Evolutionary conservation across 495 filamentous ascomycete species (phyloP).

Genomic region (Usnea hakonensis): DNA sequence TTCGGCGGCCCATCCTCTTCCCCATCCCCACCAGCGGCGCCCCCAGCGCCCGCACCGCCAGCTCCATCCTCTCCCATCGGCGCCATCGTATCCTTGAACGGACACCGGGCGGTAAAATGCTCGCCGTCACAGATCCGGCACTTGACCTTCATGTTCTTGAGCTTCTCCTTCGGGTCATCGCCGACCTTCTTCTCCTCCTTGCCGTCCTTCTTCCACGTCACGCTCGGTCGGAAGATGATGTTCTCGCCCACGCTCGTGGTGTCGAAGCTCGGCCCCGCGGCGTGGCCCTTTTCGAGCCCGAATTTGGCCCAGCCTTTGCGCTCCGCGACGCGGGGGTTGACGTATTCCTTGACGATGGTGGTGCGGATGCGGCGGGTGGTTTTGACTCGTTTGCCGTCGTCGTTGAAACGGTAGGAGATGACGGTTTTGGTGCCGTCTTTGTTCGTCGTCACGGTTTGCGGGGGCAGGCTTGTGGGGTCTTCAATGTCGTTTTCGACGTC

Average conservation of each 20-base stretch:
- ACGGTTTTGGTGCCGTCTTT: conserved; percentile 97
- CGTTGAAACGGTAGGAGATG: conserved; percentile 82
- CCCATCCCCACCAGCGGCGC: conserved; percentile 42
- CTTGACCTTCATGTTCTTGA: conserved; percentile 99
- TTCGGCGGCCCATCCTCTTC: conserved; percentile 39
- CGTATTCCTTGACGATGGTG: conserved; percentile 77
- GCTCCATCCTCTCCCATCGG: conserved; percentile 55
- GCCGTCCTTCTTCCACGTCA: conserved; percentile 83
- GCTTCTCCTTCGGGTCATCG: conserved; percentile 72
- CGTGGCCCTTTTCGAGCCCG: conserved; percentile 70
- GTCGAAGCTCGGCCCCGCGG: conserved; percentile 60
- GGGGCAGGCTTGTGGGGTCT: conserved; percentile 67
- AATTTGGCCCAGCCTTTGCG: conserved; percentile 90
- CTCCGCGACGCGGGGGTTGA: conserved; percentile 94
- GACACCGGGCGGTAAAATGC: conserved; percentile 95
- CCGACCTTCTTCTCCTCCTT: conserved; percentile 69
- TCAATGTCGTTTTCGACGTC: conserved; percentile 75
- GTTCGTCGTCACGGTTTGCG: conserved; percentile 80
- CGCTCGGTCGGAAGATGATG: conserved; percentile 84
- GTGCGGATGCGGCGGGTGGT: conserved; percentile 89
- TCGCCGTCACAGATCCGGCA: conserved; percentile 97
- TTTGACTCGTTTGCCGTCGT: conserved; percentile 91
- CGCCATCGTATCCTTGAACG: conserved; percentile 76
- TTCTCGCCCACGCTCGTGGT: conserved; percentile 95
- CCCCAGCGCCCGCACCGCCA: conserved; percentile 43